Evolutionary conservation across 257 asterid genomes (phyloP).

Genomic region (Scutellaria minor): DNA sequence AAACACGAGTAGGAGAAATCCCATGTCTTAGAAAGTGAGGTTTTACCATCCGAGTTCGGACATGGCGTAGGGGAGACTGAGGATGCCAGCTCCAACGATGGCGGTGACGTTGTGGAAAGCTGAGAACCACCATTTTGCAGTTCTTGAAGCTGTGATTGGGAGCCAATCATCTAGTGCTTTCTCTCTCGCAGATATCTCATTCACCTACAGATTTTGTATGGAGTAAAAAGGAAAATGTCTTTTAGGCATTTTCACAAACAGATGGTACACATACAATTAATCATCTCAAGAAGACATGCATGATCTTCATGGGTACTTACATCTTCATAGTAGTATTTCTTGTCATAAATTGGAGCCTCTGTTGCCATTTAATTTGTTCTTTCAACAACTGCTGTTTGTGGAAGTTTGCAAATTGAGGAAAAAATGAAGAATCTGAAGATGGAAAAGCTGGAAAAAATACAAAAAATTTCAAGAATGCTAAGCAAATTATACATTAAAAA

Average conservation of each 20-base stretch:
- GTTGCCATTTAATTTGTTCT: neutral
- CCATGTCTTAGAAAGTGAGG: neutral
- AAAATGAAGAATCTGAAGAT: no score
- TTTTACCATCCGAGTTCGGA: slow-evolving; percentile 52
- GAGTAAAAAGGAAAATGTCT: no score
- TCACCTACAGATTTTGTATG: slow-evolving; percentile 28
- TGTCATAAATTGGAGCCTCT: neutral
- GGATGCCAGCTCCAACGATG: slow-evolving; percentile 61
- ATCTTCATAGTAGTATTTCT: slow-evolving; percentile 24
- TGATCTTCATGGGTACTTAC: neutral
- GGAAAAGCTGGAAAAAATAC: no score
- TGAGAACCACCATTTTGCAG: slow-evolving; percentile 56
- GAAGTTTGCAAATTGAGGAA: no score
- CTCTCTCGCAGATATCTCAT: slow-evolving; percentile 36
- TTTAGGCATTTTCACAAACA: no score
- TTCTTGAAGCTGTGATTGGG: slow-evolving; percentile 55
- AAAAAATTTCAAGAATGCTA: no score
- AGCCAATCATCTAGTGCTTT: slow-evolving; percentile 53
- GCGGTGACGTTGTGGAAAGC: slow-evolving; percentile 63
- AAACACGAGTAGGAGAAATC: no score
- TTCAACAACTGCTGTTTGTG: neutral
- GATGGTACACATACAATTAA: no score
- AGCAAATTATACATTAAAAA: no score
- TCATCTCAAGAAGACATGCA: no score
- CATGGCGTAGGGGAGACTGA: slow-evolving; percentile 59